Base-by-base conservation (phyloP, 768 basidiomycete genomes). In the Lactarius deliciosus region DNA sequence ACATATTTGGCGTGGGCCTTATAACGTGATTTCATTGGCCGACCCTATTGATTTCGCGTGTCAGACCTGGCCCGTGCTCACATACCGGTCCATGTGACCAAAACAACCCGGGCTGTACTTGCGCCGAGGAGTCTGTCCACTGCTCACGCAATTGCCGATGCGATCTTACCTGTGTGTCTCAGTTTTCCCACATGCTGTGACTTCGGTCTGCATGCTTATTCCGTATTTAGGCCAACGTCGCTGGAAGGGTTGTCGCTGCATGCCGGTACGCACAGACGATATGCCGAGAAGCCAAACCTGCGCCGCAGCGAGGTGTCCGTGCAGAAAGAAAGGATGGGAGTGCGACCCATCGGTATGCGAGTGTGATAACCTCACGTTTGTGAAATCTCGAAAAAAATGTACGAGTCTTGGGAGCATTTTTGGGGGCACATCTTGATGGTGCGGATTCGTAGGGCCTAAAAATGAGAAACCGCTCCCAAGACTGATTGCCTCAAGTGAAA, bases 281-380 rank as follows among this genome's bases (percentile, higher is more conserved):
- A 74, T 66, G 50, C 72, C 2, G 65, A 57, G 36, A 16, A 34
- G 15, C 2, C 59, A 72, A 70, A 22, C 84, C 79, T 75, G 74
- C 73, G 20, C 80, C 75, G 2, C 68, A 36, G 75, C 0, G 2
- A 40, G 1, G 6, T 91, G 90, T 69, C 79, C 81, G 9, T 92
- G 90, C 72, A 77, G 75, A 57, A 74, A 70, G 25, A 76, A 79
- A 0, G 72, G 76, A 11, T 79, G 85, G 41, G 90, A 91, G 73
- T 92, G 90, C 65, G 88, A 90, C 73, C 87, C 88, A 2, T 85
- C 86, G 41, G 64, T 89, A 10, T 92, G 90, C 68, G 7, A 70
- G 13, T 76, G 76, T 15, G 88, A 88, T 71, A 76, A 78, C 67
- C 78, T 81, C 61, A 80, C 73, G 85, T 30, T 4, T 20, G 11